Evolutionary conservation across 2,329 filamentous ascomycete species (phyloP), one percentile per base, ranked within the genome.

Genomic region (Lasiodiplodia hormozganensis): DNA sequence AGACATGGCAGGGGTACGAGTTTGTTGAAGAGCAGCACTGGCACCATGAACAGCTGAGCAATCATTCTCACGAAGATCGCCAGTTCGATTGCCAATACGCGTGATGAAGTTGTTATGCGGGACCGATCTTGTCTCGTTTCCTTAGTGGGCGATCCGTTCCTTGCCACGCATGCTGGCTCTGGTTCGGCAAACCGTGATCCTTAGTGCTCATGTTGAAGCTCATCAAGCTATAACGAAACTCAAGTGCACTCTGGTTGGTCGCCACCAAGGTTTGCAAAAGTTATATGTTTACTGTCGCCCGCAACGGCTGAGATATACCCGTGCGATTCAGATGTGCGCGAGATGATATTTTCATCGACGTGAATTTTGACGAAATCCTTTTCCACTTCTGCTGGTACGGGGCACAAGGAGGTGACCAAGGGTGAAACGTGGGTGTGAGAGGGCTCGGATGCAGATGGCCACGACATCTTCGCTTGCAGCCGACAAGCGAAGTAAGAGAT

Each of bases 381-480:
- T 34, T 34, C 31, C 31, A 10, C 31, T 31, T 10, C 31, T 1
- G 6, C 8, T 34, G 8, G 31, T 34, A 34, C 31, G 31, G 31
- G 31, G 31, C 31, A 34, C 31, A 34, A 34, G 31, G 8, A 34
- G 31, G 6, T 34, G 31, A 34, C 31, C 31, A 34, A 34, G 31
- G 7, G 31, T 34, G 31, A 34, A 34, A 34, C 31, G 31, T 34
- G 31, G 31, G 31, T 8, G 31, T 34, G 31, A 34, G 31, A 34
- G 8, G 31, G 6, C 38, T 5, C 38, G 11, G 38, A 10, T 31
- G 52, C 28, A 18, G 18, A 34, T 34, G 53, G 58, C 58, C 58
- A 62, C 58, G 43, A 62, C 40, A 57, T 62, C 34, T 43, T 14
- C 25, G 43, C 58, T 38, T 25, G 25, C 38, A 31, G 40, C 25